Evolutionary conservation across 345 rosid species (phyloP).

Genomic region (Salix caprea): DNA sequence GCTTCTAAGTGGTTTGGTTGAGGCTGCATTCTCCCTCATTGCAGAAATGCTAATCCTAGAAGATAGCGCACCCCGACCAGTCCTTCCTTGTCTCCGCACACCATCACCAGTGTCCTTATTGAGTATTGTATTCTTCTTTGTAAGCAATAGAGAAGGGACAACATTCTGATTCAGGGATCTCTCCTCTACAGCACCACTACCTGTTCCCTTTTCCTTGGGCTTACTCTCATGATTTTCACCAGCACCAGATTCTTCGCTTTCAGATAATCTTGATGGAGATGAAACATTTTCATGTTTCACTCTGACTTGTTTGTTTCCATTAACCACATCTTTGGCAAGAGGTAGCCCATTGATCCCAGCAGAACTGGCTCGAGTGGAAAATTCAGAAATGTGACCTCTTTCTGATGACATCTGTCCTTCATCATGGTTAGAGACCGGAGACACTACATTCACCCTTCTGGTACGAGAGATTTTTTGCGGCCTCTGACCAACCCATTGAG

Average conservation of each 20-base stretch:
- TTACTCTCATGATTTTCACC: slow-evolving; percentile 39
- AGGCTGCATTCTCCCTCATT: slow-evolving; percentile 36
- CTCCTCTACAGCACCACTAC: slow-evolving; percentile 33
- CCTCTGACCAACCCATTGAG: slow-evolving; percentile 61
- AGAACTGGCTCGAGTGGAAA: slow-evolving; percentile 31
- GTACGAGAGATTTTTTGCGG: slow-evolving; percentile 54
- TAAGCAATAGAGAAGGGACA: slow-evolving; percentile 26
- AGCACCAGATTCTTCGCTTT: slow-evolving; percentile 52
- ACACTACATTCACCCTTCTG: slow-evolving; percentile 49
- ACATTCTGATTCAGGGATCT: slow-evolving; percentile 22
- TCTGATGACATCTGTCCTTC: slow-evolving; percentile 43
- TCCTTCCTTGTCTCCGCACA: slow-evolving; percentile 49
- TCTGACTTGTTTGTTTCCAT: slow-evolving; percentile 34
- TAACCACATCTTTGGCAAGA: slow-evolving; percentile 26
- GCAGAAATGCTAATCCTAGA: slow-evolving; percentile 36
- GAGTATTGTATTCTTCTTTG: slow-evolving; percentile 36
- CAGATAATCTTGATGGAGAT: slow-evolving; percentile 50
- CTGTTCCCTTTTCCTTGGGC: slow-evolving; percentile 33
- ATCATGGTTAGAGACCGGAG: slow-evolving; percentile 52
- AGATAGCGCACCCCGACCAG: slow-evolving; percentile 36
- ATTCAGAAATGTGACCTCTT: slow-evolving; percentile 33
- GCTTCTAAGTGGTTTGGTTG: slow-evolving; percentile 39
- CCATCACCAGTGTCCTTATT: slow-evolving; percentile 41
- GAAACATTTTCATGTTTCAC: slow-evolving; percentile 43
- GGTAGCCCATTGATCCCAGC: slow-evolving; percentile 29